Conservation (phyloP, 345 rosid genomes). For the Eutrema yunnanense region DNA sequence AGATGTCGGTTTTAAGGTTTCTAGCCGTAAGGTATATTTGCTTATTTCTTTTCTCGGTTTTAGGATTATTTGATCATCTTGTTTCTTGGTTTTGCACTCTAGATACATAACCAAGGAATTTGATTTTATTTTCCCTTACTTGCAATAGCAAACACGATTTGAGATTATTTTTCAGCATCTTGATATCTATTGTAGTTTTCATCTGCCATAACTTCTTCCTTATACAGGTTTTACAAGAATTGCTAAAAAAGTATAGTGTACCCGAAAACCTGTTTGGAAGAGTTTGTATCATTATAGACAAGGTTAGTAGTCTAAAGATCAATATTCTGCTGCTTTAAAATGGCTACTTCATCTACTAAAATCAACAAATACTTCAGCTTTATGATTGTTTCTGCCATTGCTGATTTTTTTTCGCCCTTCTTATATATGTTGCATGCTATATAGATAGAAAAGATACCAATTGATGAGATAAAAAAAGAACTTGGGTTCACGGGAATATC, state of each 20-base stretch:
- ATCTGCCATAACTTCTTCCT: not conserved
- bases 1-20: conserved; percentile 89
- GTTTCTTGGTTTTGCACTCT: not conserved
- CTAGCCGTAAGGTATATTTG: conserved; percentile 79
- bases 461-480: conserved; percentile 71
- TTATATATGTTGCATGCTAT: not conserved
- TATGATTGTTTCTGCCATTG: not conserved
- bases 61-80: not conserved
- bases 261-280: conserved; percentile 71
- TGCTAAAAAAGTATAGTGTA: conserved; percentile 56
- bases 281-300: conserved; percentile 84
- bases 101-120: not conserved
- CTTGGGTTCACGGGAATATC: conserved; percentile 60
- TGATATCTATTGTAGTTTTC: not conserved
- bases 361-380: not conserved
- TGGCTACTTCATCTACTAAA: not conserved
- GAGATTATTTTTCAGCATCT: not conserved
- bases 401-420: not conserved
- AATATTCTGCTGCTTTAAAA: not conserved
- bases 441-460: conserved; percentile 77
- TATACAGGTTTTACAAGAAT: conserved; percentile 81
- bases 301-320: conserved; percentile 48
- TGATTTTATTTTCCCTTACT: not conserved
- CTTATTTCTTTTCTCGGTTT: not conserved
- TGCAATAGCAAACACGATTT: not conserved